phyloP scores from a whole-genome alignment of 2,329 filamentous ascomycete species.

The Trematosphaeria pertusa region DNA sequence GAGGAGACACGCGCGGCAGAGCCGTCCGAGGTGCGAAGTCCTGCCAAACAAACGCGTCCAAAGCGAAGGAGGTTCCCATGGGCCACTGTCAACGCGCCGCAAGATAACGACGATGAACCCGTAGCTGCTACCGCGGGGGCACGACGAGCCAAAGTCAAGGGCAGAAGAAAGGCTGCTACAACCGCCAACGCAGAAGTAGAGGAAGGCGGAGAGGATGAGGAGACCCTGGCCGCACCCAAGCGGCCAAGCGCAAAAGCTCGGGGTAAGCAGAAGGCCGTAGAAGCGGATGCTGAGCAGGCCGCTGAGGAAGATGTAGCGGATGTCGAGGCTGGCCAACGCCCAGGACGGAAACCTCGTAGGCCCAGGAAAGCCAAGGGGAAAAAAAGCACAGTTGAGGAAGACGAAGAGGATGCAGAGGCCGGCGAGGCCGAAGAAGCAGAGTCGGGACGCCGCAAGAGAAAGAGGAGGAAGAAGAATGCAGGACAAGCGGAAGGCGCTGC shows the following conservation, averaged over 20 bases:
- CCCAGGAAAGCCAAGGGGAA: slow-evolving; percentile 34
- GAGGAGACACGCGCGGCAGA: neutral
- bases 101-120: slow-evolving; percentile 15
- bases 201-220: slow-evolving; percentile 16
- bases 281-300: slow-evolving; percentile 15
- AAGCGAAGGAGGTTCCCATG: slow-evolving; percentile 27
- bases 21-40: slow-evolving; percentile 7
- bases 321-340: slow-evolving; percentile 8
- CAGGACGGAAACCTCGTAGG: slow-evolving; percentile 37
- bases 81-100: slow-evolving; percentile 39
- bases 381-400: slow-evolving; percentile 9
- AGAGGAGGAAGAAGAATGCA: slow-evolving; percentile 15
- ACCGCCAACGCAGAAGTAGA: slow-evolving; percentile 17
- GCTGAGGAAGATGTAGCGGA: slow-evolving; percentile 15
- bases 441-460: slow-evolving; percentile 22
- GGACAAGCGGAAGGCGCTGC: slow-evolving; percentile 1
- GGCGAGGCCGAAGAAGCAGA: slow-evolving; percentile 18
- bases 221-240: slow-evolving; percentile 15
- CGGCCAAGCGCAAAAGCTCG: slow-evolving; percentile 24
- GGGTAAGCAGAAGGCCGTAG: slow-evolving; percentile 22
- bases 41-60: slow-evolving; percentile 8
- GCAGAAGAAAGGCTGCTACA: slow-evolving; percentile 8
- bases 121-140: slow-evolving; percentile 3
- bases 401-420: slow-evolving; percentile 16
- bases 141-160: slow-evolving; percentile 5